Conservation (phyloP, 768 basidiomycete species). For the Hemileccinum impolitum region DNA sequence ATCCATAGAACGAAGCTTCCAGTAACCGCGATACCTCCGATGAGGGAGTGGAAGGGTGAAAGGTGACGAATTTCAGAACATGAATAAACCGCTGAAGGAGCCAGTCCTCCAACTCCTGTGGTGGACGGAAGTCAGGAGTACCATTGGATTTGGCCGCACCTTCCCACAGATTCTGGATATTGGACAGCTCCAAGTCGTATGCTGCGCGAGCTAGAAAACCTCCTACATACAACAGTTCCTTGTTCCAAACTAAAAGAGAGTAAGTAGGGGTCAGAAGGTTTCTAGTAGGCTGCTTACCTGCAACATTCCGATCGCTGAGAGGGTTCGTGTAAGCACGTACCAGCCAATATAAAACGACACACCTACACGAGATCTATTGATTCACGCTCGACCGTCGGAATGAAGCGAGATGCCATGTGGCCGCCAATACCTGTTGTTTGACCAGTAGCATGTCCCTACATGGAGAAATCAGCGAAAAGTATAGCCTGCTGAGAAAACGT, state of each 20-base stretch:
- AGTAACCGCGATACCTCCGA: conserved; percentile 67
- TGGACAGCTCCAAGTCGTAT: conserved; percentile 78
- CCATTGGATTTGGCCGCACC: conserved; percentile 36
- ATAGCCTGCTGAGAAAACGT: neutral
- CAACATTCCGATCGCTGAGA: conserved; percentile 77
- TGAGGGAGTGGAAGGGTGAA: conserved; percentile 84
- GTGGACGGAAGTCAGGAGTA: conserved; percentile 26
- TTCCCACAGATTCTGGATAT: conserved; percentile 60
- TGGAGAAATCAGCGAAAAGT: conserved; percentile 2
- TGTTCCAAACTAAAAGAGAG: conserved; percentile 71
- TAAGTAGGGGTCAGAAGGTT: neutral
- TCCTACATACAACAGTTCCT: conserved; percentile 80
- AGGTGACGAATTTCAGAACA: conserved; percentile 86
- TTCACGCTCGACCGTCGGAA: conserved; percentile 95
- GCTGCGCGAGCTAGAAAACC: conserved; percentile 79
- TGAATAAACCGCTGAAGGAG: conserved; percentile 67
- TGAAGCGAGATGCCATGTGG: conserved; percentile 77
- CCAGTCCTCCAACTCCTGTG: conserved; percentile 45
- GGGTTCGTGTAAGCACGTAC: neutral
- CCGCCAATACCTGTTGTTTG: conserved; percentile 86
- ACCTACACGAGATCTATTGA: conserved; percentile 85
- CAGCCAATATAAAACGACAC: neutral
- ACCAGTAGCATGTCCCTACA: conserved; percentile 81
- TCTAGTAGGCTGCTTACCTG: conserved; percentile 43
- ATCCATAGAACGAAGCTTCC: conserved; percentile 77